Evolutionary conservation across 140 eudicot genomes (phyloP).

Genomic region (Flaveria floridana): DNA sequence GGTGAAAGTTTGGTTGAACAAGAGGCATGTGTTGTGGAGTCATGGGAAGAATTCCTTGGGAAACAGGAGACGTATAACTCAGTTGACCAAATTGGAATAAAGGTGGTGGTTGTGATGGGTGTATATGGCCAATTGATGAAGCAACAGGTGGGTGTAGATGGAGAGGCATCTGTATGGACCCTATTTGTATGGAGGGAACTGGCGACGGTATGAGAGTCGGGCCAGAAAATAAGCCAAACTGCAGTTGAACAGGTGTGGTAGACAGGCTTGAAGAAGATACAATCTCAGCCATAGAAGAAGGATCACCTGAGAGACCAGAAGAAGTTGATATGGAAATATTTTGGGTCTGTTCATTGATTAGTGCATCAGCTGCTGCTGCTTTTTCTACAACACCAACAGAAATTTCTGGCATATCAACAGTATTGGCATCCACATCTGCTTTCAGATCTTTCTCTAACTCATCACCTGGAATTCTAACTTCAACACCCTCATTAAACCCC

Average conservation of each 20-base stretch:
- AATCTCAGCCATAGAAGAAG: conserved; percentile 38
- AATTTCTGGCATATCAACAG: conserved; percentile 39
- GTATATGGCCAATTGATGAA: conserved; percentile 63
- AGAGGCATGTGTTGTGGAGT: conserved; percentile 57
- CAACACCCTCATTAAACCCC: conserved; percentile 91
- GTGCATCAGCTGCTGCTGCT: conserved; percentile 41
- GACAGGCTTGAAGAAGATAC: conserved; percentile 42
- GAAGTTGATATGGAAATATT: conserved; percentile 33
- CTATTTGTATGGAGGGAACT: conserved; percentile 92
- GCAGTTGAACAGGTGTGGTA: conserved; percentile 62
- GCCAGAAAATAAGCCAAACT: conserved; percentile 95
- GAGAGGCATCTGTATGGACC: conserved; percentile 98
- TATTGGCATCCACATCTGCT: conserved; percentile 39
- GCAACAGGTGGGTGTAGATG: conserved; percentile 75
- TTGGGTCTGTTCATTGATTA: conserved; percentile 28
- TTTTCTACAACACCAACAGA: conserved; percentile 42
- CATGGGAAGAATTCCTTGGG: conserved; percentile 76
- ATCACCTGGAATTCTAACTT: conserved; percentile 73
- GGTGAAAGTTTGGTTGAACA: conserved; percentile 61
- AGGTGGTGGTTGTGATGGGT: conserved; percentile 70
- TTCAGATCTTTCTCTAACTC: conserved; percentile 56
- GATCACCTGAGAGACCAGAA: conserved; percentile 36
- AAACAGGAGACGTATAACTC: conserved; percentile 64
- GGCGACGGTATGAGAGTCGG: conserved; percentile 93
- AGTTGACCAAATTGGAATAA: conserved; percentile 94